Evolutionary conservation across 2,329 filamentous ascomycete genomes (phyloP).

Genomic region (Tolypocladium nubicola): DNA sequence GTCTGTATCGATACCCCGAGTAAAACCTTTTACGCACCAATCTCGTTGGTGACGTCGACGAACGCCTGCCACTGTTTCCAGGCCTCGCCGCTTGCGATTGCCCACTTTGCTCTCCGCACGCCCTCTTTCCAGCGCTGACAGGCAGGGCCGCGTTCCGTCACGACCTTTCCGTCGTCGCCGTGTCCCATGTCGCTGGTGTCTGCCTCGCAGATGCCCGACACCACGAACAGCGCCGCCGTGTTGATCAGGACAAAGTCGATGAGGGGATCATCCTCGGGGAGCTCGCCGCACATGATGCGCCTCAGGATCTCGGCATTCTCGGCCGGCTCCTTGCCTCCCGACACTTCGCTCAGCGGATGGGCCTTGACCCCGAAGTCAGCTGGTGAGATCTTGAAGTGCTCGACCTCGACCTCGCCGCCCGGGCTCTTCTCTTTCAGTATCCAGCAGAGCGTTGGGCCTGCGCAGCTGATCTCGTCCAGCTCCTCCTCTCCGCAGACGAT

Average conservation of each 20-base stretch:
- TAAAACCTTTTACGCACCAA: conserved; percentile 13
- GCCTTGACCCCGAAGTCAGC: conserved; percentile 75
- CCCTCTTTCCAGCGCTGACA: conserved; percentile 93
- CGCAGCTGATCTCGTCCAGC: conserved; percentile 89
- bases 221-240: conserved; percentile 76
- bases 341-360: conserved; percentile 69
- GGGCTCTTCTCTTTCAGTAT: conserved; percentile 46
- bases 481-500: conserved; percentile 92
- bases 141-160: conserved; percentile 73
- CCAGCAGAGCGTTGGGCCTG: conserved; percentile 85
- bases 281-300: conserved; percentile 62
- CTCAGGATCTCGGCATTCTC: conserved; percentile 83
- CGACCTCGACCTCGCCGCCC: conserved; percentile 40
- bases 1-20: not conserved
- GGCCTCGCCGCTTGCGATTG: conserved; percentile 77
- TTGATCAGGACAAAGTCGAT: conserved; percentile 93
- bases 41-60: conserved; percentile 66
- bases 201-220: conserved; percentile 76
- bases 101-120: conserved; percentile 76
- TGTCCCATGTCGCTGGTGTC: conserved; percentile 70
- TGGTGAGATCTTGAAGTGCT: conserved; percentile 69
- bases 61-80: conserved; percentile 74
- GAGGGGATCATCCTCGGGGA: conserved; percentile 70
- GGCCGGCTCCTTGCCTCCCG: conserved; percentile 71
- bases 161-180: conserved; percentile 70